A percentile compares a stretch with the other conserved stretches of the same genome.
Conservation (phyloP, 2,329 filamentous ascomycete genomes). For the Diaporthe nobilis region DNA sequence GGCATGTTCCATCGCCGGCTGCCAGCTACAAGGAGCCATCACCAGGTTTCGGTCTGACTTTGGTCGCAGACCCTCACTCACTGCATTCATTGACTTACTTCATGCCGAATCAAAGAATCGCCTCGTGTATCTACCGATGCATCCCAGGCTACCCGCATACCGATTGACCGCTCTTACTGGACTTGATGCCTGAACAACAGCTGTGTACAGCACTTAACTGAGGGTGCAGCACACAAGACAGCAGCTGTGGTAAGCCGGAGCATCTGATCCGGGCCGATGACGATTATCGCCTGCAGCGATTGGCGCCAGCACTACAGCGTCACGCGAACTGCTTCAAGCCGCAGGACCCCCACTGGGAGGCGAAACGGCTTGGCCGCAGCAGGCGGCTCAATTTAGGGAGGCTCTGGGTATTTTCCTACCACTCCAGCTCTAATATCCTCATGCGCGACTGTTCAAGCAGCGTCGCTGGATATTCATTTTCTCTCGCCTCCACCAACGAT, state of each 20-base stretch:
- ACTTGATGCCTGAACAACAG: neutral
- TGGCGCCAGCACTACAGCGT: constrained; percentile 1
- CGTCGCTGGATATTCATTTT: neutral
- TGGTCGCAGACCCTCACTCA: neutral
- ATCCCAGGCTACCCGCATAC: too few relatives aligned
- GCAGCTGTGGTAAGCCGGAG: neutral
- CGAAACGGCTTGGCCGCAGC: neutral
- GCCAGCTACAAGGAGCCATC: neutral
- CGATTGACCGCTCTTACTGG: too few relatives aligned
- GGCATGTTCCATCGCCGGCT: neutral
- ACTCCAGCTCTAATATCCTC: neutral
- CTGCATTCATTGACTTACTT: neutral
- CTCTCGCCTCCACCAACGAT: neutral
- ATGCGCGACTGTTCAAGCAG: neutral
- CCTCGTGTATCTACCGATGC: neutral
- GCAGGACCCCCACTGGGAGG: neutral
- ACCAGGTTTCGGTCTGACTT: neutral
- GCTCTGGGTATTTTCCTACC: neutral
- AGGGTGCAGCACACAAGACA: neutral
- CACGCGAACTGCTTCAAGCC: neutral
- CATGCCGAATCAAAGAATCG: neutral
- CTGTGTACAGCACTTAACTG: too few relatives aligned
- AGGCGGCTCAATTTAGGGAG: neutral
- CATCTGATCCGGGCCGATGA: constrained; percentile 22
- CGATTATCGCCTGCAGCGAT: neutral